Base-by-base conservation (phyloP, 805 yeast genomes). In the Jamesozyma hellenica region DNA sequence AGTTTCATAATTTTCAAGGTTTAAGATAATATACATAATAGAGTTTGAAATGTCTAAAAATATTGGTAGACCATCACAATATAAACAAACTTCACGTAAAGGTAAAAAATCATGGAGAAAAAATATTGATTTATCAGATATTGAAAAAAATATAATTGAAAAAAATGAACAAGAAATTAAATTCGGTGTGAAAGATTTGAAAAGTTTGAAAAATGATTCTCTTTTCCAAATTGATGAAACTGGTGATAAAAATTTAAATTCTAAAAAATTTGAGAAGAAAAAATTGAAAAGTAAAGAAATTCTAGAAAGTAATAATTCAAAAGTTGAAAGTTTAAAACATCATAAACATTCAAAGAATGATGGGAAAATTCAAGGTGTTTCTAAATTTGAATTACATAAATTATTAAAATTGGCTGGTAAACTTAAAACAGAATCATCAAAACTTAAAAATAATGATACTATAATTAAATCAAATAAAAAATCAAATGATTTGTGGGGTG, bases 21-120 rank as follows among this genome's bases (percentile, higher is more conserved):
- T n/a, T n/a, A n/a, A n/a, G 8, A 21, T 8, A 21, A 21, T 21
- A 21, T 21, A 21, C 23, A 21, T n/a, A n/a, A n/a, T n/a, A n/a
- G n/a, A n/a, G n/a, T n/a, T n/a, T n/a, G n/a, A 21, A 8, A 21
- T 21, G 23, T 21, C 23, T 6, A 21, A 21, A 21, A 21, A 21
- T 21, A 38, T 32, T 10, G 47, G 46, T 32, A 70, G 77, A 59
- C 85, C 88, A 12, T 58, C 74, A 17, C 77, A 72, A 49, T 71
- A 68, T 49, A 65, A 65, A 33, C 96, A 88, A 63, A 55, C 82
- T 4, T 86, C 96, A 7, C 73, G 97, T 55, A 92, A 92, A 67
- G 95, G 95, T 33, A 90, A 84, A 71, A 80, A 74, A 58, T 82
- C 96, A 4, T 92, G 98, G 98, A 79, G 96, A 63, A 92, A 90